These are phyloP conservation scores for Ophiostoma tasmaniense DNA, from an alignment of 2,329 filamentous ascomycete genomes.

Conservation along the genomic window DNA sequence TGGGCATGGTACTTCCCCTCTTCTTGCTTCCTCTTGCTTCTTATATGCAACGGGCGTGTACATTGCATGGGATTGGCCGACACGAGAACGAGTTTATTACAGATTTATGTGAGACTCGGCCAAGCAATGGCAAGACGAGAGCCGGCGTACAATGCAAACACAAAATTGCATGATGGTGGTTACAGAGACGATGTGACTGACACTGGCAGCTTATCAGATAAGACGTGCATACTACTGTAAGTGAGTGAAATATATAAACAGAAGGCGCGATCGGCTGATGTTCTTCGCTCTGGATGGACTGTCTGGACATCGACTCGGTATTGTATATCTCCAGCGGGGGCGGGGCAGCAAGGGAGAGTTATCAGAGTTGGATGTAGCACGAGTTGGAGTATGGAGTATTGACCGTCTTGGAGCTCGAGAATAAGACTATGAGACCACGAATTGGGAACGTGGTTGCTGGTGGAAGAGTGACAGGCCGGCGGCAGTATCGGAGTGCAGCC, in stretches of 20 bases:
- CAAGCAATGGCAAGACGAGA: not conserved
- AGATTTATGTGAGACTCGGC: not conserved
- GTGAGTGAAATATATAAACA: not conserved
- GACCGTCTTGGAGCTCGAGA: too few species aligned
- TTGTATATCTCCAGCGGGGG: not conserved
- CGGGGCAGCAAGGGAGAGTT: not conserved
- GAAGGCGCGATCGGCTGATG: not conserved
- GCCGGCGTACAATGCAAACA: not conserved
- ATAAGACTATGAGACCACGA: not conserved
- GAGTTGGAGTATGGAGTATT: not conserved
- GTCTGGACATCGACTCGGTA: too few species aligned
- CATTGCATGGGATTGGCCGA: not conserved
- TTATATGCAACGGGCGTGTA: not conserved
- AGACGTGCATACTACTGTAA: not conserved
- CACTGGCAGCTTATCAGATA: not conserved
- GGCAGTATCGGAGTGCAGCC: not conserved
- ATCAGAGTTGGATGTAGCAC: not conserved
- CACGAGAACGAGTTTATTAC: not conserved
- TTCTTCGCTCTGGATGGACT: not conserved
- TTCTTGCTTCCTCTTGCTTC: not conserved
- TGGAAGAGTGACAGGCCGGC: not conserved
- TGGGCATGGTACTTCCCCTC: not conserved
- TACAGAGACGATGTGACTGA: not conserved
- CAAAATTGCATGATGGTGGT: not conserved
- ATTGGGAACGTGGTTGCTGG: not conserved